phyloP scores from a whole-genome alignment of 1,284 basidiomycete genomes.

The Marasmius oreades region DNA sequence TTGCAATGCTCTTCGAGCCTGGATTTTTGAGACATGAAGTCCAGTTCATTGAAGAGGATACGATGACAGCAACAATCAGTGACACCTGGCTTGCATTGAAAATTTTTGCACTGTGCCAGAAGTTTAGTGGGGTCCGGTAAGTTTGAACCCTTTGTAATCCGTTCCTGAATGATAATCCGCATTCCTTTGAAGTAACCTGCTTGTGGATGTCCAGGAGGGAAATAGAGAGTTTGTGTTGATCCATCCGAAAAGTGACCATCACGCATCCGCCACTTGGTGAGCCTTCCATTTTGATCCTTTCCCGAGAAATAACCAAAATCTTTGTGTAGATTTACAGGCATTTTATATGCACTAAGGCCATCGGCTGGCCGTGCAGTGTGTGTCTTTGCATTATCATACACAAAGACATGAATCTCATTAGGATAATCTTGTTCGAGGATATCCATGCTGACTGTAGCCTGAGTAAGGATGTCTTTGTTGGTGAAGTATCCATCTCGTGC shows the following conservation, averaged over 20 bases:
- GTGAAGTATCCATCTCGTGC: constrained; percentile 24
- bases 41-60: constrained; percentile 8
- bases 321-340: constrained; percentile 11
- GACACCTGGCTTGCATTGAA: not conserved
- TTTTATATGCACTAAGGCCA: constrained; percentile 21
- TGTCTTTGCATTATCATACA: constrained; percentile 25
- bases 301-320: not conserved
- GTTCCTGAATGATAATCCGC: not conserved
- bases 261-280: not conserved
- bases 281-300: constrained; percentile 2
- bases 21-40: constrained; percentile 10
- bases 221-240: constrained; percentile 2
- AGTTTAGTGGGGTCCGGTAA: constrained; percentile 1
- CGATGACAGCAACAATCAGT: constrained; percentile 5
- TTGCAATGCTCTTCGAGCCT: constrained; percentile 9
- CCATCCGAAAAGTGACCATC: constrained; percentile 4
- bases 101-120: not conserved
- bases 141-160: not conserved
- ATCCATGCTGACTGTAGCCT: constrained; percentile 20
- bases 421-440: constrained; percentile 20
- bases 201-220: not conserved
- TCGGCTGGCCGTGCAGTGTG: constrained; percentile 20
- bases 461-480: constrained; percentile 20
- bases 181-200: not conserved
- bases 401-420: constrained; percentile 18